A percentile compares a stretch with the other conserved stretches of the same genome.
phyloP scores from a whole-genome alignment of 2,329 filamentous ascomycete species.

The Dactylella cylindrospora region DNA sequence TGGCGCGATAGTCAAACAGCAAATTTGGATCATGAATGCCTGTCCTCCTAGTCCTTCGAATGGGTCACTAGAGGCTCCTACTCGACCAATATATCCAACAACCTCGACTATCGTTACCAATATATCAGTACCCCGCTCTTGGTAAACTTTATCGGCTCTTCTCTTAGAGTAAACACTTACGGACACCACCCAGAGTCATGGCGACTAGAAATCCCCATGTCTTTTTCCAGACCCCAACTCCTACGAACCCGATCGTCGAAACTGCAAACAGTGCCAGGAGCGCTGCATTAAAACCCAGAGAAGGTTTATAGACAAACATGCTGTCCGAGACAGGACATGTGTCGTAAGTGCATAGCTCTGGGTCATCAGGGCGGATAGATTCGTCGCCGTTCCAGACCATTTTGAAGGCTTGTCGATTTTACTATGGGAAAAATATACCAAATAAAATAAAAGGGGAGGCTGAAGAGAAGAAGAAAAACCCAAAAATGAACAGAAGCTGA shows the following conservation, averaged over 20 bases:
- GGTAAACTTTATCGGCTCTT: background rate
- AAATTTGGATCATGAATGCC: slow-evolving; percentile 61
- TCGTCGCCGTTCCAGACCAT: slow-evolving; percentile 15
- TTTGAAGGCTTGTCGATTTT: background rate
- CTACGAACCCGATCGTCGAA: slow-evolving; percentile 40
- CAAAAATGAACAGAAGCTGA: no score
- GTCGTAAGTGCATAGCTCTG: slow-evolving; percentile 35
- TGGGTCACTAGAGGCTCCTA: slow-evolving; percentile 60
- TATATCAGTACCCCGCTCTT: background rate
- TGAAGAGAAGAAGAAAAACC: no score
- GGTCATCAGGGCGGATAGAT: slow-evolving; percentile 1
- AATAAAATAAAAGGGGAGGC: background rate
- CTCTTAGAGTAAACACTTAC: slow-evolving; percentile 14
- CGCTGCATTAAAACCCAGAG: slow-evolving; percentile 43
- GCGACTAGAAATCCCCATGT: slow-evolving; percentile 52
- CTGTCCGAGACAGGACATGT: slow-evolving; percentile 44
- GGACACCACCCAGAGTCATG: slow-evolving; percentile 57
- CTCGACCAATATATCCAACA: slow-evolving; percentile 62
- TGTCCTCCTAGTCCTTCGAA: slow-evolving; percentile 52
- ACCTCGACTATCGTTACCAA: slow-evolving; percentile 57
- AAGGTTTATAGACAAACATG: slow-evolving; percentile 44
- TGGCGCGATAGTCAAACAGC: slow-evolving; percentile 65
- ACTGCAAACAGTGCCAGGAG: slow-evolving; percentile 45
- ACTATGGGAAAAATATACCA: background rate
- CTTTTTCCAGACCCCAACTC: slow-evolving; percentile 45